Evolutionary conservation across 73 alveolate genomes (phyloP), one percentile per base, ranked within the genome.

Genomic region (Effrenium voratum): DNA sequence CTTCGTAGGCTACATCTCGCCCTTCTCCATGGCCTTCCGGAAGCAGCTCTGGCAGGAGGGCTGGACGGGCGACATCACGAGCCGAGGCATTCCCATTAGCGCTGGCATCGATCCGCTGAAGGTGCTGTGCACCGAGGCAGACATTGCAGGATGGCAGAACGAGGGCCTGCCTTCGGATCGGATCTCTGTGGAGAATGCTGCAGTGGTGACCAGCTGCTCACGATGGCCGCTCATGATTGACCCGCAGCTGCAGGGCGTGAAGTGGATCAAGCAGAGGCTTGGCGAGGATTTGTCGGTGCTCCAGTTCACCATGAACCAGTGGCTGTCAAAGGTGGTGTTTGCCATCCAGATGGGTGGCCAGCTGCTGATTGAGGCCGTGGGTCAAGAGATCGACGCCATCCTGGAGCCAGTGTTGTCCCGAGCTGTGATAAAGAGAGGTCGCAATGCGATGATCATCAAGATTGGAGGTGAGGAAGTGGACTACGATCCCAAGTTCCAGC

Each of bases 91-190:
- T 83, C 99, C 99, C 38, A 99, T 99, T 94, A 99, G 99, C 91
- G 99, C 99, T 85, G 99, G 99, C 73, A 99, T 99, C 6, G 99
- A 99, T 75, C 99, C 99, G 15, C 99, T 99, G 45, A 99, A 99
- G 85, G 99, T 99, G 26, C 99, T 99, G 47, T 99, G 99, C 66
- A 99, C 99, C 38, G 99, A 99, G 72, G 99, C 99, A 60, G 99
- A 99, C 84, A 99, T 99, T 59, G 99, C 99, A 63, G 98, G 99
- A 94, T 99, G 99, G 99, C 99, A 99, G 99, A 99, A 99, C 84
- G 99, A 99, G 99, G 99, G 99, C n/a, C 99, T 99, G 86, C 99
- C 99, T 52, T 99, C 99, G 15, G 99, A 99, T 99, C 99, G 99
- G 83, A 99, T 99, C 99, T 99, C 99, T 44, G 99, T 99, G 73